Evolutionary conservation across 176 grass and related monocot species (phyloP).

Genomic region (Oryza coarctata): DNA sequence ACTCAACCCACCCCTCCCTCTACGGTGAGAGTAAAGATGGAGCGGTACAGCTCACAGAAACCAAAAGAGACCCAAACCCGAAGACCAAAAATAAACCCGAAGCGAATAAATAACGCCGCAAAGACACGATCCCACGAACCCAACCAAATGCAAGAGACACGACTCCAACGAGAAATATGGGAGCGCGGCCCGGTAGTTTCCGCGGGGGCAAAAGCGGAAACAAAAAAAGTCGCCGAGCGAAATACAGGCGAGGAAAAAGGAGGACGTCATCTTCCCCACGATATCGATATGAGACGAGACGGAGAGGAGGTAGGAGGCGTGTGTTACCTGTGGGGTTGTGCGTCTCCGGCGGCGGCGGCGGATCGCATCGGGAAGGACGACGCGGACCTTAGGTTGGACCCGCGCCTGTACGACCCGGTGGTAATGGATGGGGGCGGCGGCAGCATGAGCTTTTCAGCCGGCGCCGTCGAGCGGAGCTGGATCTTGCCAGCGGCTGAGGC

Average conservation of each 20-base stretch:
- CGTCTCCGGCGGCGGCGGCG: constrained; percentile 20
- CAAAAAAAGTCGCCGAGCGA: not conserved
- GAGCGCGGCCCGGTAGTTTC: constrained; percentile 4
- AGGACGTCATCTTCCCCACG: not conserved
- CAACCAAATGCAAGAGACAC: not conserved
- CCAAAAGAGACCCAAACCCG: constrained; percentile 26
- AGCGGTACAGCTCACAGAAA: constrained; percentile 36
- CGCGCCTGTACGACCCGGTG: constrained; percentile 48
- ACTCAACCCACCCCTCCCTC: not conserved
- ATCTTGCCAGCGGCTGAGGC: constrained; percentile 49
- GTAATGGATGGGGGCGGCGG: constrained; percentile 37
- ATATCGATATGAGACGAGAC: constrained; percentile 1
- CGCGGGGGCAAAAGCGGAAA: constrained; percentile 45
- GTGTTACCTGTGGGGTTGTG: constrained; percentile 37
- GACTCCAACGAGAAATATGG: not conserved
- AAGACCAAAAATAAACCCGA: not conserved
- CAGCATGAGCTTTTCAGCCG: constrained; percentile 69
- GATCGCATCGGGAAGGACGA: constrained; percentile 37
- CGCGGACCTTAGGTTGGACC: constrained; percentile 54
- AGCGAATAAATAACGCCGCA: constrained; percentile 35
- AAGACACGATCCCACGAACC: not conserved
- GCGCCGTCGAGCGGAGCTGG: constrained; percentile 49
- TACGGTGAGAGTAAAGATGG: not conserved
- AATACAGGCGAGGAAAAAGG: not conserved
- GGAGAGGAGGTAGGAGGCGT: not conserved